Evolutionary conservation across 371 early-diverging fungal species (phyloP), one percentile per base, ranked within the genome.

Genomic region (Rhizopus delemar): DNA sequence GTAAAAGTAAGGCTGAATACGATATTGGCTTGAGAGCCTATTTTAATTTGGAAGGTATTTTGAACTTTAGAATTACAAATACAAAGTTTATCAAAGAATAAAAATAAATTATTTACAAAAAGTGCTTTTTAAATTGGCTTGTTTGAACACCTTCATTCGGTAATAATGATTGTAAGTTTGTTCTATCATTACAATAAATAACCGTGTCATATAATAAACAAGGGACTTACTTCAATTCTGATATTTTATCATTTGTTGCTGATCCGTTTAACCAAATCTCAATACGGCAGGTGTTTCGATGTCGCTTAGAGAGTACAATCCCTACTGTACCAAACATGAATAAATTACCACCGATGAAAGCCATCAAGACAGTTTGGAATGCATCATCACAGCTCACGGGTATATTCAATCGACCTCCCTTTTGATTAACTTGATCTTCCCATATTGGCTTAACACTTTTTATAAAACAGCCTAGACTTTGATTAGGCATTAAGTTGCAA

Each of bases 401-500:
- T n/a, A 16, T 22, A 33, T 58, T 50, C 0, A 85, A 53, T 3
- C 85, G 73, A 0, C 85, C 85, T 34, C 85, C 85, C 12, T 71
- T 60, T 60, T 71, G 59, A 62, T 85, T 85, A 29, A 61, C 68
- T 12, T 66, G 67, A 49, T 85, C 85, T 62, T 85, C 85, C 85
- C 85, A 85, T 78, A 83, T 79, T 36, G 85, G 85, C 46, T 80
- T 72, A 41, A 85, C 73, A 3, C 78, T 81, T 50, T 80, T 63
- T 34, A 73, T 62, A 63, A 85, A 85, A 62, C 82, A 85, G 43
- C 78, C 81, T 38, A 85, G 41, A 36, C 79, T 85, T 36, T 81
- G 83, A 57, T 83, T 79, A 38, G 69, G 57, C 29, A 60, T 50
- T 69, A 82, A 66, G 32, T 72, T 69, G 0, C 77, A 74, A 6